Evolutionary conservation across 148 eudicot species (phyloP), one percentile per base, ranked within the genome.

Genomic region (Simmondsia chinensis): DNA sequence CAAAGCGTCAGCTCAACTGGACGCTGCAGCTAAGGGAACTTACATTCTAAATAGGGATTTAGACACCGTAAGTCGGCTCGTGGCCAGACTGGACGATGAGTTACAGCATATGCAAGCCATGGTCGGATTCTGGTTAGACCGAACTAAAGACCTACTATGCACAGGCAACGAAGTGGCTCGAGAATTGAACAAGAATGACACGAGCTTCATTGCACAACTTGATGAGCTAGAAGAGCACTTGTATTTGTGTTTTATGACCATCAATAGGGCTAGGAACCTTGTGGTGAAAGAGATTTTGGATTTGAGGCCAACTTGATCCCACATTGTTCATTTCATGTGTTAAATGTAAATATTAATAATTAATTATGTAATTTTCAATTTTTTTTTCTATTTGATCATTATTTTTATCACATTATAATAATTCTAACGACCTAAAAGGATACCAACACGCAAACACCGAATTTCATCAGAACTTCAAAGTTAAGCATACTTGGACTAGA

Each of bases 141-240:
- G 79, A 40, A 62, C 68, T 30, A 69, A 57, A 35, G 75, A 58
- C 24, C 59, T 53, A 45, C 51, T 75, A 57, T 57, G 83, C 66
- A 36, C 80, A 57, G 68, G 80, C 72, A 70, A 45, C 14, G 79
- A 83, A 73, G 66, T 91, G 65, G 75, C 56, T 23, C 65, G 80
- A 25, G 83, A 73, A 61, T 51, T 91, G 57, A 74, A 63, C 52
- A 66, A 51, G 50, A 73, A 68, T 40, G 74, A 76, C 25, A 31
- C 61, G 4, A 70, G 72, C 66, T 85, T 85, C 26, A 40, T 69
- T 12, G 79, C 74, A 48, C 85, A 82, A 31, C 53, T 91, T 13
- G 94, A 91, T 53, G 99, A 91, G 55, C 54, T 91, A n/a, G 99
- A 91, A 64, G 99, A 91, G 43, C 99, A 85, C 57, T 51, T 91